phyloP scores from a whole-genome alignment of 345 rosid species.

The Noccaea bulbosa region DNA sequence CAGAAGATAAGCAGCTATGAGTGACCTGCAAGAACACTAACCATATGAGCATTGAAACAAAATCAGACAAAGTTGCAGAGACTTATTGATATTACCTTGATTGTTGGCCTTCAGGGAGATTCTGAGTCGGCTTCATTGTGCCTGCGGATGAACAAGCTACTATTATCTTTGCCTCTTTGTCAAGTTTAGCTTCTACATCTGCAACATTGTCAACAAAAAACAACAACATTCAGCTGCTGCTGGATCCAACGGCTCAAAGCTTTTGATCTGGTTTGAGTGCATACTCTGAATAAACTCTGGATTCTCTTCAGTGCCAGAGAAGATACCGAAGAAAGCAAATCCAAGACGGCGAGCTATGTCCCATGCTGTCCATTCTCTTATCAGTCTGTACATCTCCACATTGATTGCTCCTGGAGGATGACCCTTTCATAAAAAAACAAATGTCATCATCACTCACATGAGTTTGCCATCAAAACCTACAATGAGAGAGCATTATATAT shows the following conservation, averaged over 20 bases:
- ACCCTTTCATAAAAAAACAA: conserved; percentile 46
- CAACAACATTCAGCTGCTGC: conserved; percentile 10
- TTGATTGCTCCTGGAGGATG: conserved; percentile 92
- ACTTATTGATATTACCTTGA: conserved; percentile 58
- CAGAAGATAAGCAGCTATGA: conserved; percentile 92
- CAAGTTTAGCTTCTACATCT: conserved; percentile 82
- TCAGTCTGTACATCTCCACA: conserved; percentile 89
- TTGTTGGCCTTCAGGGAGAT: conserved; percentile 93
- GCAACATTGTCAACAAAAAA: conserved; percentile 21
- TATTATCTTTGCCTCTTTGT: conserved; percentile 82
- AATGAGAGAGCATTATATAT: not conserved
- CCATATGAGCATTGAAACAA: conserved; percentile 21
- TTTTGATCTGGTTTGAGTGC: conserved; percentile 9
- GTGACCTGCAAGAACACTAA: conserved; percentile 58
- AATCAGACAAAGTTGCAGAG: conserved; percentile 22
- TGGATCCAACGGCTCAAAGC: not conserved
- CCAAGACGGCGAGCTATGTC: conserved; percentile 98
- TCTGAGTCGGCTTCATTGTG: conserved; percentile 82
- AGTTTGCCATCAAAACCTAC: not conserved
- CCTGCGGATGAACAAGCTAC: conserved; percentile 97
- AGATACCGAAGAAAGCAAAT: conserved; percentile 95
- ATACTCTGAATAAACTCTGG: conserved; percentile 83
- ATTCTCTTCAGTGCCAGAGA: conserved; percentile 96
- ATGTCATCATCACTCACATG: not conserved
- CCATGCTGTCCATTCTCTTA: conserved; percentile 99